Evolutionary conservation across 306 rosid species (phyloP), one percentile per base, ranked within the genome.

Genomic region (Rosa rugosa): DNA sequence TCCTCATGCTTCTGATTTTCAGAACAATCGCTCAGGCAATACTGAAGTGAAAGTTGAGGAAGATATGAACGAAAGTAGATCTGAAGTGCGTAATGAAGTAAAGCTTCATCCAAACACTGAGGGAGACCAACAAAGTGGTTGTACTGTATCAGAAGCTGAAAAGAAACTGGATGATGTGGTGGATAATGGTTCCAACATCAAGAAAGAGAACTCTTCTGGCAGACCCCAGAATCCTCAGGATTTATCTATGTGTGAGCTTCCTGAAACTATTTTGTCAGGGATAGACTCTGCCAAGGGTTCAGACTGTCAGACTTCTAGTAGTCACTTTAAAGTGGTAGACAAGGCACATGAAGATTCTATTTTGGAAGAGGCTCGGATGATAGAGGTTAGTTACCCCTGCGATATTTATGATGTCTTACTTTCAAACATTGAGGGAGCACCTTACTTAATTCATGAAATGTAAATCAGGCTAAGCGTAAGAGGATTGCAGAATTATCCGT

Each of bases 291-390:
- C 83, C 81, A 74, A 76, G 69, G 84, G 71, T 36, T 50, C 88
- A 81, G 87, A 85, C 79, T 59, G 77, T 81, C 91, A 85, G 75
- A 79, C 86, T 84, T 73, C 88, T 57, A 80, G 68, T 18, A 80
- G 71, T 84, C 79, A 59, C 73, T 60, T 81, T 83, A 92, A 85
- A 84, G 77, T 88, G 80, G 71, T 82, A 53, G 91, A 86, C 85
- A 93, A 87, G 87, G 97, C 91, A 77, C 92, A 72, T 76, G 99
- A 91, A 83, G 98, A 96, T 81, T 96, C 98, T 83, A 89, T 91
- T 81, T 81, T 96, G 81, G 94, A 93, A 83, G 94, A 93, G 89
- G 99, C 98, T 69, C 89, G 85, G 47, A 88, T 79, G 56, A 91
- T 96, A 67, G 91, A 96, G 99, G 99, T 96, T 56, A 76, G 78